phyloP scores from a whole-genome alignment of 169 alveolate genomes.

The Babesia sp. region DNA sequence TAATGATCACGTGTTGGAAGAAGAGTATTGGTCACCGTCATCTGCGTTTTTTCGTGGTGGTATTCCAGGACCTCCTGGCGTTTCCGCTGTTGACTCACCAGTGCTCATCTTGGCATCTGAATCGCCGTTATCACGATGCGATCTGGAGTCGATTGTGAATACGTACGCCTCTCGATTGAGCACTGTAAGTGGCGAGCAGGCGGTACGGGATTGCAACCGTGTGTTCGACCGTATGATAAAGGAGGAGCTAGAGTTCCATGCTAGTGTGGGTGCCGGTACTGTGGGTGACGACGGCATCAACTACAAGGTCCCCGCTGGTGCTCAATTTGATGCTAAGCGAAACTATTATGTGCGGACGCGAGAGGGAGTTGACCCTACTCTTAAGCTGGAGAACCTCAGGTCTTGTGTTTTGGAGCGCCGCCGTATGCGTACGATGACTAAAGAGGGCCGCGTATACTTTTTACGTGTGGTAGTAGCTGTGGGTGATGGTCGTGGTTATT shows the following conservation, averaged over 20 bases:
- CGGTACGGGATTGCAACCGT: constrained; percentile 4
- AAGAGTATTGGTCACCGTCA: constrained; percentile 20
- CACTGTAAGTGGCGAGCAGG: background rate
- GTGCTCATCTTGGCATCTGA: background rate
- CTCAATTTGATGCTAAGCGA: constrained; percentile 56
- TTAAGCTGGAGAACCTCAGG: constrained; percentile 71
- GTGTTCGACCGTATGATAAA: constrained; percentile 50
- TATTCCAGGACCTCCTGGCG: background rate
- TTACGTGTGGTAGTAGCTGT: constrained; percentile 73
- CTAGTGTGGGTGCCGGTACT: constrained; percentile 14
- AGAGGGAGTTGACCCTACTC: constrained; percentile 73
- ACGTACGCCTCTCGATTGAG: constrained; percentile 6
- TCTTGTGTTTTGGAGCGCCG: constrained; percentile 73
- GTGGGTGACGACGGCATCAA: constrained; percentile 21
- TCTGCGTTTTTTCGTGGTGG: background rate
- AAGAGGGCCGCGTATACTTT: constrained; percentile 78
- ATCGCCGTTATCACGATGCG: background rate
- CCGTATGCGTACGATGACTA: constrained; percentile 79
- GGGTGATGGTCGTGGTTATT: constrained; percentile 78
- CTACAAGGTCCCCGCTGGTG: constrained; percentile 62
- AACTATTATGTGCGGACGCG: constrained; percentile 63
- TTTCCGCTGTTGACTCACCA: constrained; percentile 1
- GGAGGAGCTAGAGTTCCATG: constrained; percentile 29
- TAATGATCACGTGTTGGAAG: constrained; percentile 14
- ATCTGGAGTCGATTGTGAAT: background rate